Base-by-base conservation (phyloP, 768 basidiomycete species). In the Leccinum disarticulatum region DNA sequence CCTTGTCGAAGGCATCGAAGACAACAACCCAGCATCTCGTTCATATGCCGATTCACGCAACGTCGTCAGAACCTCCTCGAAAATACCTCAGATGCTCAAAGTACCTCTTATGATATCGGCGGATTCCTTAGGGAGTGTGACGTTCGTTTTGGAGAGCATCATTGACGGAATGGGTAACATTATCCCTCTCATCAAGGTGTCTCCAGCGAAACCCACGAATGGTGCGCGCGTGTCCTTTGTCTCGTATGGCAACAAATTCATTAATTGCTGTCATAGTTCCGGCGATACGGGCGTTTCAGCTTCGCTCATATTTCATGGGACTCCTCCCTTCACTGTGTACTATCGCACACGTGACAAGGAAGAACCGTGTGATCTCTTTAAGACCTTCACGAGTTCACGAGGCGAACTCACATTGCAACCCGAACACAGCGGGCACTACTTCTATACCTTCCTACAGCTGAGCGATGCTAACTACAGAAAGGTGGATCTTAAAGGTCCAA, bases 231-330 rank as follows among this genome's bases (percentile, higher is more conserved):
- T 58, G 54, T 52, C n/a, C 36, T 50, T 46, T 56, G 9, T 60
- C 60, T 13, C 35, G 46, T 27, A 49, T 46, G 25, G 61, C 49
- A 56, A 52, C 59, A 19, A 59, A 62, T 28, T 47, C 28, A 27
- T 31, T 60, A 13, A 60, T 57, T 11, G n/a, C 6, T 1, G 46
- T 41, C 48, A 35, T 63, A 93, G 91, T 71, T 92, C 92, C 52
- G 90, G 92, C 2, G 95, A 97, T 66, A 94, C 91, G 17, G 95
- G 96, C 8, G 91, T 96, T 51, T 88, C 88, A 13, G 94, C 91
- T 3, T 86, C 89, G 4, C 83, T 97, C 53, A 83, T 95, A 58
- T 80, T 98, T 52, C 90, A 88, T 53, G 96, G 95, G 15, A 88
- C 88, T 4, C 88, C 95, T 28, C 95, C 95, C 6, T 98, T 97